These are phyloP conservation scores for Biscogniauxia mediterranea DNA, from an alignment of 2,329 filamentous ascomycete genomes.

Conservation along the genomic window DNA sequence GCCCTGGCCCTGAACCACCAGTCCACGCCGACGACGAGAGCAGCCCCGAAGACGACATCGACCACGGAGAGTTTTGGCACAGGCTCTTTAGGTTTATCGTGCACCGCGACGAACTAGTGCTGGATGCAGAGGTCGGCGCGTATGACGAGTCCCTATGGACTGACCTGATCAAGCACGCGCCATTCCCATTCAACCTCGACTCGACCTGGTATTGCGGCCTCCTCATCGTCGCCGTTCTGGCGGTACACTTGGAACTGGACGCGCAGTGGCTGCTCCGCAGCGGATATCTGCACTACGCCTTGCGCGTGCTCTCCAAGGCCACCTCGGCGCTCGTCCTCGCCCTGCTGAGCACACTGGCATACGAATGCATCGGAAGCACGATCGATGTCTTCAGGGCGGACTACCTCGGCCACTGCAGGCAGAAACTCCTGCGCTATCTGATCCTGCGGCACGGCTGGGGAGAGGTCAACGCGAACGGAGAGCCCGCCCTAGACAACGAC, in stretches of 20 bases:
- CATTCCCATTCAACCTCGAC: conserved; percentile 21
- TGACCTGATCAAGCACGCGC: conserved; percentile 7
- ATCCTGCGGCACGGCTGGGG: conserved; percentile 14
- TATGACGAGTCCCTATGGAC: conserved; percentile 4
- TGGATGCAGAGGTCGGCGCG: not conserved
- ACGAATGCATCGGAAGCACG: conserved; percentile 19
- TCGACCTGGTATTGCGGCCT: conserved; percentile 17
- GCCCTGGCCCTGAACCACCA: no score
- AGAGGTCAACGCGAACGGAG: conserved; percentile 10
- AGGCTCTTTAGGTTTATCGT: conserved; percentile 13
- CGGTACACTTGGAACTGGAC: conserved; percentile 14
- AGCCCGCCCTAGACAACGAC: conserved; percentile 2
- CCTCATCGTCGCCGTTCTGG: conserved; percentile 12
- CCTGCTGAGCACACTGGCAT: conserved; percentile 21
- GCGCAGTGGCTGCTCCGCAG: conserved; percentile 9
- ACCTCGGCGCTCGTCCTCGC: conserved; percentile 16
- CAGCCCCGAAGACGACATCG: not conserved
- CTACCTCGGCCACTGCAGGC: not conserved
- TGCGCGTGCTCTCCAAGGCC: conserved; percentile 14
- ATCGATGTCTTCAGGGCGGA: not conserved
- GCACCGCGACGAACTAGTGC: conserved; percentile 9
- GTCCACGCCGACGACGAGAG: conserved; percentile 1
- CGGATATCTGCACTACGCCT: conserved; percentile 9
- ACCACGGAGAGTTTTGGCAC: conserved; percentile 2
- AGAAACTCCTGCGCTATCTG: conserved; percentile 7